Evolutionary conservation across 2,329 filamentous ascomycete species (phyloP), one percentile per base, ranked within the genome.

Genomic region (Penicillium sp.): DNA sequence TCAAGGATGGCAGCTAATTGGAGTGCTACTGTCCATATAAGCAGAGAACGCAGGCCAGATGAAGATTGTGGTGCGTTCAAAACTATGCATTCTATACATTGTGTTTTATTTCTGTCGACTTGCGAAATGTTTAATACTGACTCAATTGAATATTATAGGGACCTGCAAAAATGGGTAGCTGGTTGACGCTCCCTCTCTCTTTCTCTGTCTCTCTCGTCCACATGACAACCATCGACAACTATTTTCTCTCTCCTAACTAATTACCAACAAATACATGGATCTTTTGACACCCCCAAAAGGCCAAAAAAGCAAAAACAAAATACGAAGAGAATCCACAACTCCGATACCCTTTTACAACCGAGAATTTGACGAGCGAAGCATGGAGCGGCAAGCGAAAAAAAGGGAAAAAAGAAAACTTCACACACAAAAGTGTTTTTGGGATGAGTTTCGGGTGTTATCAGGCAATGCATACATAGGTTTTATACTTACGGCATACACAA

Each of bases 1-100:
- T 23, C 48, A 26, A 23, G 14, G 12, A 21, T 40, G 24, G 24
- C 21, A 42, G 28, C 42, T 43, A 28, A 28, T 33, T 28, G 51
- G 26, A 12, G 12, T 24, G 18, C 16, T 21, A 33, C 21, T 45
- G 4, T 20, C 12, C 7, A 42, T 42, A 26, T 56, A 18, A 46
- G n/a, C 30, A 56, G 54, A 33, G 54, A 56, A 35, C 30, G 43
- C n/a, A 33, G 54, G 8, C 30, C 21, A 11, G 54, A 56, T 51
- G 54, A 56, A 56, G 54, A 56, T 33, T 56, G 54, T 40, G 20
- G 54, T 56, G 30, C 23, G 54, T 56, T 35, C 26, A 5, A 3
- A 18, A 21, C 8, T 18, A 20, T 42, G 9, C 6, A 43, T 43
- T 43, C 18, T 21, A 42, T 42, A 21, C n/a, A 42, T 42, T 42